Conservation (phyloP, 225 moss, liverwort and hornwort species). For the Anthoceros angustus region DNA sequence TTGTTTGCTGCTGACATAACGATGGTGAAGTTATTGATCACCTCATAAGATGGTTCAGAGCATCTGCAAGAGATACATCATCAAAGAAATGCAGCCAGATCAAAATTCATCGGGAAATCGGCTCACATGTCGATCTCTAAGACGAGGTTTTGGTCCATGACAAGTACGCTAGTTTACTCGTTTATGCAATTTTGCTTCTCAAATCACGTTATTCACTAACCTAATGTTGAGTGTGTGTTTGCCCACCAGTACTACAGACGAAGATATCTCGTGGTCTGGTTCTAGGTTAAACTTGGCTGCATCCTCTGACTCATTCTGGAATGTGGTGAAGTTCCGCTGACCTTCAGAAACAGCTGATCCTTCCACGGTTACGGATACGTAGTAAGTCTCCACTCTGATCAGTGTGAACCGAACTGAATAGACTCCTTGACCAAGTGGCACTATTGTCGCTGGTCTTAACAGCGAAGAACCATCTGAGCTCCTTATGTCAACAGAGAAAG, state of each 20-base stretch:
- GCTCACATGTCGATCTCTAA: no score
- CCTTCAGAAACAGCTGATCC: not conserved
- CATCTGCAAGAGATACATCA: not conserved
- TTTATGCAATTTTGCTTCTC: no score
- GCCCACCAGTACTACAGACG: not conserved
- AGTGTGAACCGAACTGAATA: not conserved
- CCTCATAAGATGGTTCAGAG: not conserved
- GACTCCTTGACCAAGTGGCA: not conserved
- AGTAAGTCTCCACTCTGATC: not conserved
- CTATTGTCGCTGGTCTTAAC: not conserved
- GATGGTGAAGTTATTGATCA: not conserved
- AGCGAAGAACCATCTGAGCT: not conserved
- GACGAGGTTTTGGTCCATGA: no score
- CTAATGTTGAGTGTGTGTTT: not conserved
- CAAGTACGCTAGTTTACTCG: no score
- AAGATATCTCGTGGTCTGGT: not conserved
- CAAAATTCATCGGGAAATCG: not conserved
- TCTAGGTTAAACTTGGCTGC: constrained; percentile 1
- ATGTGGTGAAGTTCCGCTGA: not conserved
- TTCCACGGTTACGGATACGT: not conserved
- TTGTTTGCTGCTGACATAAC: not conserved
- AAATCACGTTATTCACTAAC: not conserved
- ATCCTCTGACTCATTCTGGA: not conserved
- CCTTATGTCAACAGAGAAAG: not conserved
- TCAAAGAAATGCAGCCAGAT: not conserved